Percentiles rank a stretch among this genome's conserved stretches.
phyloP scores from a whole-genome alignment of 2,329 filamentous ascomycete species.

The Nigrospora oryzae region DNA sequence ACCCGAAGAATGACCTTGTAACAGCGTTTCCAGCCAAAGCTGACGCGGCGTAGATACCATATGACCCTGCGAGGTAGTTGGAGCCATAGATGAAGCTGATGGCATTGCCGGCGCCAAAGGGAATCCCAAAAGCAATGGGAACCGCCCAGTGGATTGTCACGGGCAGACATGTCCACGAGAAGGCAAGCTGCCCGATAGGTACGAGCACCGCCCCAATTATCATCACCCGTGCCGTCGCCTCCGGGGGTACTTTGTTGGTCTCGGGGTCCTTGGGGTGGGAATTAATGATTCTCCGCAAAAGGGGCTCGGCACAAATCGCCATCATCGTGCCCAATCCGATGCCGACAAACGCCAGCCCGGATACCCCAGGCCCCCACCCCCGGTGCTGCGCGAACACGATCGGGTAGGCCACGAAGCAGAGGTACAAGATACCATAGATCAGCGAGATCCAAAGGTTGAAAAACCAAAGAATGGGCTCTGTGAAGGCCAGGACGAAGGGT shows the following conservation, averaged over 20 bases:
- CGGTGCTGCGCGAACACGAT: constrained; percentile 69
- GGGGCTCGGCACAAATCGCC: constrained; percentile 55
- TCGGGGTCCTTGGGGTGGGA: constrained; percentile 63
- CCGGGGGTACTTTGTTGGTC: constrained; percentile 66
- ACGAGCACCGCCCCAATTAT: constrained; percentile 68
- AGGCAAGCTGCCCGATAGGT: constrained; percentile 73
- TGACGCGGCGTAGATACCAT: constrained; percentile 74
- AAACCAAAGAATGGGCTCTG: constrained; percentile 73
- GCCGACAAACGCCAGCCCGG: constrained; percentile 72
- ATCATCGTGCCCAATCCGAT: constrained; percentile 56
- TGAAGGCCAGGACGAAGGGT: constrained; percentile 68
- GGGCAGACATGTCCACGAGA: constrained; percentile 81
- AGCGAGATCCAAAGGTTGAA: constrained; percentile 69
- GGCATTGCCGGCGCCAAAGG: constrained; percentile 70
- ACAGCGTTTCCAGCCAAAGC: constrained; percentile 76
- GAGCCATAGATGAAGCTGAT: constrained; percentile 74
- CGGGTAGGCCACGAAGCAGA: constrained; percentile 87
- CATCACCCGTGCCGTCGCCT: constrained; percentile 74
- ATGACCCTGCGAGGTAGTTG: constrained; percentile 72
- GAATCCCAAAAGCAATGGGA: constrained; percentile 69
- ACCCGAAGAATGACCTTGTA: constrained; percentile 55
- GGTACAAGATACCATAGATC: constrained; percentile 78
- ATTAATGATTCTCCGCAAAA: constrained; percentile 72
- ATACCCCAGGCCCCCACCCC: constrained; percentile 66
- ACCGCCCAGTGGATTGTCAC: constrained; percentile 71